A percentile compares a stretch with the other conserved stretches of the same genome.
Evolutionary conservation across 495 filamentous ascomycete genomes (phyloP).

Genomic region (Chaetomium tenue): DNA sequence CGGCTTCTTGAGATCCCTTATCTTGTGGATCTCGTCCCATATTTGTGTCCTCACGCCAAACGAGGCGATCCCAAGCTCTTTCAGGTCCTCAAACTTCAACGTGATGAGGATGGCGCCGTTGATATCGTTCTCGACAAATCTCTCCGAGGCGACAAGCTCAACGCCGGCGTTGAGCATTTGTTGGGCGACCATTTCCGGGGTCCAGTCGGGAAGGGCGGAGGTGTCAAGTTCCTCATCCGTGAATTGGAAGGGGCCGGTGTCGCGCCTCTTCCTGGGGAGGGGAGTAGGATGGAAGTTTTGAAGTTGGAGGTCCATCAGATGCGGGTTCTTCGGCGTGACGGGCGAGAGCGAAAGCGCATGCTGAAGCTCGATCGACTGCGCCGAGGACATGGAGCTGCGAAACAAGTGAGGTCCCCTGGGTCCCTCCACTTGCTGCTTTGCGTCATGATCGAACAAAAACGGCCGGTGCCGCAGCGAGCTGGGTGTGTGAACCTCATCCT

Average conservation of each 20-base stretch:
- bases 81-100: slow-evolving; percentile 88
- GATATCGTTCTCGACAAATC: slow-evolving; percentile 88
- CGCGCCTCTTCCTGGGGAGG: slow-evolving; percentile 35
- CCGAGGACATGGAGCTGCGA: slow-evolving; percentile 55
- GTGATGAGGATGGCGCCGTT: slow-evolving; percentile 77
- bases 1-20: slow-evolving; percentile 60
- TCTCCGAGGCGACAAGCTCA: slow-evolving; percentile 70
- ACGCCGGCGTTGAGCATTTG: slow-evolving; percentile 76
- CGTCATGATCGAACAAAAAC: slow-evolving; percentile 21
- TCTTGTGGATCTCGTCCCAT: slow-evolving; percentile 76
- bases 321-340: slow-evolving; percentile 47
- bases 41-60: slow-evolving; percentile 86
- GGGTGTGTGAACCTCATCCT: slow-evolving; percentile 72
- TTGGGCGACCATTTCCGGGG: slow-evolving; percentile 68
- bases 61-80: slow-evolving; percentile 87
- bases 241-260: slow-evolving; percentile 46
- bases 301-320: slow-evolving; percentile 37
- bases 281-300: slow-evolving; percentile 37
- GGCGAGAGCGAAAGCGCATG: slow-evolving; percentile 67
- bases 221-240: slow-evolving; percentile 58
- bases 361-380: slow-evolving; percentile 54
- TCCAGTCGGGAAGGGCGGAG: slow-evolving; percentile 61
- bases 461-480: slow-evolving; percentile 46
- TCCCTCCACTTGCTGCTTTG: slow-evolving; percentile 62
- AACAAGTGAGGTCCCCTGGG: slow-evolving; percentile 90